Conservation (phyloP, 2,329 filamentous ascomycete genomes). For the Coniochaeta hoffmannii region DNA sequence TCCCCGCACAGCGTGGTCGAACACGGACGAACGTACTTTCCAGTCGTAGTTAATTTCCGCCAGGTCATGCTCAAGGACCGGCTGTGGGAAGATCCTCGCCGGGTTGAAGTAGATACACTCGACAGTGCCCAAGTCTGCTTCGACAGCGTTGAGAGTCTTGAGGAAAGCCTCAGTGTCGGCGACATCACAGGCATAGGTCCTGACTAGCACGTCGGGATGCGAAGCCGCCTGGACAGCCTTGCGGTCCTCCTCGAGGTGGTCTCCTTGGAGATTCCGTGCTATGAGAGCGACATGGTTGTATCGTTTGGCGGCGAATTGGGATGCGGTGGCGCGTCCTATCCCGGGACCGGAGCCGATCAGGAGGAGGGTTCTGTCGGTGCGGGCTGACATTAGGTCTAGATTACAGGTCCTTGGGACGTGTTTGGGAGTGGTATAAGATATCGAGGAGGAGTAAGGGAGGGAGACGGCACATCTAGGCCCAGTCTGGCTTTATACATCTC, state of each 20-base stretch:
- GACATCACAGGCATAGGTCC: conserved; percentile 36
- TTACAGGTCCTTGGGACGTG: background rate
- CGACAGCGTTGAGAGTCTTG: conserved; percentile 30
- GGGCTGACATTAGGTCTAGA: background rate
- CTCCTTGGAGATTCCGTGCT: conserved; percentile 26
- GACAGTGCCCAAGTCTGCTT: conserved; percentile 30
- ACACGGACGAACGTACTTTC: conserved; percentile 29
- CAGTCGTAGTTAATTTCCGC: conserved; percentile 42
- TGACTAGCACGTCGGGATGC: conserved; percentile 23
- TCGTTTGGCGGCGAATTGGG: conserved; percentile 31
- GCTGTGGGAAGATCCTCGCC: conserved; percentile 34
- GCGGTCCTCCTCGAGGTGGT: conserved; percentile 34
- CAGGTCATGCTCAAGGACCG: conserved; percentile 31
- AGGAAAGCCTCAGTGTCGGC: conserved; percentile 28
- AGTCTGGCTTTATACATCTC: no score
- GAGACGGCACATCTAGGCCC: no score
- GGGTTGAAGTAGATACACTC: conserved; percentile 46
- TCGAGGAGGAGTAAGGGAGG: no score
- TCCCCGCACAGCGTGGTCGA: no score
- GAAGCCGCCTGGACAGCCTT: conserved; percentile 23
- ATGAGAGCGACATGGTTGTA: conserved; percentile 41
- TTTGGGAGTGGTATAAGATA: no score
- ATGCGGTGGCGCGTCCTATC: conserved; percentile 34
- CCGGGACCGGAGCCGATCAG: conserved; percentile 40
- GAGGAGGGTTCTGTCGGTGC: conserved; percentile 17